These are phyloP conservation scores for Polygonum maritimum DNA, from an alignment of 148 eudicot species.

Conservation along the genomic window DNA sequence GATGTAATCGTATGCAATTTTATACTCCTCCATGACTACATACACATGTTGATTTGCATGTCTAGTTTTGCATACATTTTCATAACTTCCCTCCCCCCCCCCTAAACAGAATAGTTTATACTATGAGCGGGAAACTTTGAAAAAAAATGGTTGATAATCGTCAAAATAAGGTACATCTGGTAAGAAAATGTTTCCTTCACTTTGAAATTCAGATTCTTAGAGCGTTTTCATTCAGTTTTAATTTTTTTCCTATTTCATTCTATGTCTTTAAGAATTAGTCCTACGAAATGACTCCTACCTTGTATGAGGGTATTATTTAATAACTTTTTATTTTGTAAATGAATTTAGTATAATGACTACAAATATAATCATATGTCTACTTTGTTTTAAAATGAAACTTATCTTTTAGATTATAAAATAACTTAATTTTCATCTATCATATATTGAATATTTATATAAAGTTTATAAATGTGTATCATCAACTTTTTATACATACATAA, in stretches of 20 bases:
- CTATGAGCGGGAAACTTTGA: constrained; percentile 54
- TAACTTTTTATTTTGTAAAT: too few species aligned
- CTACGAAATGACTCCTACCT: neutral
- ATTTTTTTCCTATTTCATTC: neutral
- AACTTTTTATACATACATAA: too few species aligned
- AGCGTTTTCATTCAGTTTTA: neutral
- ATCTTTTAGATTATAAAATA: too few species aligned
- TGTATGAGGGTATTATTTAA: too few species aligned
- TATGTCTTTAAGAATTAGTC: constrained; percentile 8
- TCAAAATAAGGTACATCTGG: constrained; percentile 61
- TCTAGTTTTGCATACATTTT: neutral
- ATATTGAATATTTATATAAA: too few species aligned
- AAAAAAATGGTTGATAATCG: constrained; percentile 41
- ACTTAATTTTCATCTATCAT: too few species aligned
- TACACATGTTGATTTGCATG: neutral
- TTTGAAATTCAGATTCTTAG: neutral
- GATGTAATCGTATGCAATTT: neutral
- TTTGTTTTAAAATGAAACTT: too few species aligned
- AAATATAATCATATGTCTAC: too few species aligned
- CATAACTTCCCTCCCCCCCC: constrained; percentile 32
- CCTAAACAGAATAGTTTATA: constrained; percentile 81
- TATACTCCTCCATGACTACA: neutral
- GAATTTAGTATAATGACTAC: too few species aligned
- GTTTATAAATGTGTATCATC: too few species aligned
- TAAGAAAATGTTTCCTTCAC: constrained; percentile 19